These are phyloP conservation scores for Emergomyces africanus DNA, from an alignment of 2,329 filamentous ascomycete genomes.

Conservation along the genomic window DNA sequence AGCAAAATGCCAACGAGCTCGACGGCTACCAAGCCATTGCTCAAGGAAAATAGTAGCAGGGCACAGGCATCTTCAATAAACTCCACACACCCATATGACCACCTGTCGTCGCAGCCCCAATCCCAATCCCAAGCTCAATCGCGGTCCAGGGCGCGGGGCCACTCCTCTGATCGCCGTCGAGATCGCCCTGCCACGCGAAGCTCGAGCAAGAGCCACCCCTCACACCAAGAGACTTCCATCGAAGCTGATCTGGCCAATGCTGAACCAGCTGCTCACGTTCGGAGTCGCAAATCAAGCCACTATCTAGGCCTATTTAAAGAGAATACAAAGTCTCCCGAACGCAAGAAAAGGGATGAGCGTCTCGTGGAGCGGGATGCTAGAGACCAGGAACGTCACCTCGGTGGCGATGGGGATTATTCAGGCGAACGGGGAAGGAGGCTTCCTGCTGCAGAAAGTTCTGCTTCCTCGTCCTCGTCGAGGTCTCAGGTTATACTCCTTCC, in stretches of 20 bases:
- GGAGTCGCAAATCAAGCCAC: slow-evolving; percentile 54
- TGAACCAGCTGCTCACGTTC: slow-evolving; percentile 41
- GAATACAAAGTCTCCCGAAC: slow-evolving; percentile 42
- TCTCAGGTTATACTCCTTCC: background rate
- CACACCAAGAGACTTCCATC: slow-evolving; percentile 48
- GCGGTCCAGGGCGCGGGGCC: background rate
- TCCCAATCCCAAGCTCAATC: background rate
- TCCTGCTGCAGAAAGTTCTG: background rate
- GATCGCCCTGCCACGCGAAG: slow-evolving; percentile 21
- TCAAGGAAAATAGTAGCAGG: background rate
- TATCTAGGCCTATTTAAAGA: slow-evolving; percentile 54
- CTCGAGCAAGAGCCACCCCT: slow-evolving; percentile 30
- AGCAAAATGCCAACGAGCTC: background rate
- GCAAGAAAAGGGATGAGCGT: slow-evolving; percentile 37
- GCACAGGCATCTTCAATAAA: background rate
- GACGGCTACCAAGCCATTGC: background rate
- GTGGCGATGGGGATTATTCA: background rate
- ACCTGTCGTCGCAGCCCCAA: background rate
- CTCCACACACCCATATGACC: background rate
- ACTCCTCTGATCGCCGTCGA: background rate
- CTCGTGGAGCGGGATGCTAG: slow-evolving; percentile 18
- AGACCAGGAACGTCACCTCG: slow-evolving; percentile 13
- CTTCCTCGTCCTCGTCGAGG: background rate
- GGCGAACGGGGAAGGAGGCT: background rate
- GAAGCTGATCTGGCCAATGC: slow-evolving; percentile 49